Percentiles rank a stretch among this genome's conserved stretches.
Conservation (phyloP, 768 basidiomycete genomes). For the Sarcomyxa edulis region DNA sequence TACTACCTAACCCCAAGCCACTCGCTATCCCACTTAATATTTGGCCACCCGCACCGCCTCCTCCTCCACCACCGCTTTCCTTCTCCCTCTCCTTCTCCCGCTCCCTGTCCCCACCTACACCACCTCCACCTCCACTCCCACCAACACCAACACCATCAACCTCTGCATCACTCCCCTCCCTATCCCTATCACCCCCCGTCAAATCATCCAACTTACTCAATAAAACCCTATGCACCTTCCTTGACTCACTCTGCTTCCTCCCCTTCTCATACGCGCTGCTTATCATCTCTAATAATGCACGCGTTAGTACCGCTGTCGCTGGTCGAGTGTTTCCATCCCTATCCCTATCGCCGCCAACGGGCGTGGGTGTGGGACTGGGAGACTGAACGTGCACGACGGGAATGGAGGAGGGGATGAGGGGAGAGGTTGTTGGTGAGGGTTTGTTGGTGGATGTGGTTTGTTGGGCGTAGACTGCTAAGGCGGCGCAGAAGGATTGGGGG, state of each 20-base stretch:
- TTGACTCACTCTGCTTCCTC: constrained; percentile 43
- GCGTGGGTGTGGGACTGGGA: no score
- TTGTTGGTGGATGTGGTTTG: constrained; percentile 15
- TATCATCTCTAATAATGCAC: constrained; percentile 42
- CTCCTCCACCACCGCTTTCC: constrained; percentile 5
- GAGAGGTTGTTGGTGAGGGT: neutral
- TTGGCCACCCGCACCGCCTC: constrained; percentile 21
- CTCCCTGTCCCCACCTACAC: neutral
- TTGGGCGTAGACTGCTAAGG: constrained; percentile 35
- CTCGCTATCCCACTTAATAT: constrained; percentile 34
- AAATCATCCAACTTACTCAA: constrained; percentile 56
- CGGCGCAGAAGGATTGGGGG: constrained; percentile 49
- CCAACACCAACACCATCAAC: neutral
- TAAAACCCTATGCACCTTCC: constrained; percentile 58
- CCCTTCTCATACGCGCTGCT: constrained; percentile 42
- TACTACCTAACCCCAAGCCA: constrained; percentile 33
- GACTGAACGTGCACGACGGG: no score
- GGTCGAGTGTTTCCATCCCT: no score
- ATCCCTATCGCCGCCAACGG: constrained; percentile 5
- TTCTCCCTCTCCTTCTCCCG: constrained; percentile 1
- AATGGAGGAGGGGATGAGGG: constrained; percentile 4
- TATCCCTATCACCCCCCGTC: constrained; percentile 21
- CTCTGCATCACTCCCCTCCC: constrained; percentile 3
- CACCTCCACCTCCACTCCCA: constrained; percentile 6
- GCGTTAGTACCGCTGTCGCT: constrained; percentile 37